phyloP scores from a whole-genome alignment of 176 grass and related monocot species.

The Zea luxurians region DNA sequence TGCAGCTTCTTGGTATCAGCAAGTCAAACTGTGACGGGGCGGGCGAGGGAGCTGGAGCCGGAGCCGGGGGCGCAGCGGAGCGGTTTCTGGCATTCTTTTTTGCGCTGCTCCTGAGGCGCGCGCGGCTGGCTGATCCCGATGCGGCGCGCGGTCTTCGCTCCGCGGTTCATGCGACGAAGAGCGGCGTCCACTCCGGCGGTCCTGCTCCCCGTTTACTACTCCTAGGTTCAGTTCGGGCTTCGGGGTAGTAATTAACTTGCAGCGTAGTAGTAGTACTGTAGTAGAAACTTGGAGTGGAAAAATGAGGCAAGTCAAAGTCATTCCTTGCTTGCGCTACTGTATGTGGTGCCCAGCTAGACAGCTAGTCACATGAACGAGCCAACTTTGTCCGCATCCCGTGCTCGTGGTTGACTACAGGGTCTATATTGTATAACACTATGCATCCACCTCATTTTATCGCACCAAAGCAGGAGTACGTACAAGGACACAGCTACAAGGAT shows the following conservation, averaged over 20 bases:
- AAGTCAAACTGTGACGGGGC: conserved; percentile 37
- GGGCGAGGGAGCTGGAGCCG: background rate
- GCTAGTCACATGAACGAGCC: no score
- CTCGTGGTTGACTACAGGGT: conserved; percentile 9
- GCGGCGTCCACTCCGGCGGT: background rate
- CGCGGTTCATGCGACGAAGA: conserved; percentile 30
- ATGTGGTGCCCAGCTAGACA: background rate
- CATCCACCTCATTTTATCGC: background rate
- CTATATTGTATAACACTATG: background rate
- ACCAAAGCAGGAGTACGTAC: background rate
- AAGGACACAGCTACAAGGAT: background rate
- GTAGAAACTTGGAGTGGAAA: background rate
- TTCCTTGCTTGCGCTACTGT: background rate
- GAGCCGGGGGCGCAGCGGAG: background rate
- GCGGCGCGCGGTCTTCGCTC: conserved; percentile 37
- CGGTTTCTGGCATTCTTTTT: background rate
- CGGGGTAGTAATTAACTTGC: background rate
- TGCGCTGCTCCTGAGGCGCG: background rate
- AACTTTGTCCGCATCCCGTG: background rate
- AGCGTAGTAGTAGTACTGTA: no score
- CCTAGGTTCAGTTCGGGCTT: no score
- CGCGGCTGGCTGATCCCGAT: conserved; percentile 34
- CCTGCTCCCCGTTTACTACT: conserved; percentile 2
- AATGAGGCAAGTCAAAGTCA: background rate
- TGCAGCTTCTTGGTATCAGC: conserved; percentile 31